These are phyloP conservation scores for Syzygium jambos DNA, from an alignment of 345 rosid species.

Conservation along the genomic window DNA sequence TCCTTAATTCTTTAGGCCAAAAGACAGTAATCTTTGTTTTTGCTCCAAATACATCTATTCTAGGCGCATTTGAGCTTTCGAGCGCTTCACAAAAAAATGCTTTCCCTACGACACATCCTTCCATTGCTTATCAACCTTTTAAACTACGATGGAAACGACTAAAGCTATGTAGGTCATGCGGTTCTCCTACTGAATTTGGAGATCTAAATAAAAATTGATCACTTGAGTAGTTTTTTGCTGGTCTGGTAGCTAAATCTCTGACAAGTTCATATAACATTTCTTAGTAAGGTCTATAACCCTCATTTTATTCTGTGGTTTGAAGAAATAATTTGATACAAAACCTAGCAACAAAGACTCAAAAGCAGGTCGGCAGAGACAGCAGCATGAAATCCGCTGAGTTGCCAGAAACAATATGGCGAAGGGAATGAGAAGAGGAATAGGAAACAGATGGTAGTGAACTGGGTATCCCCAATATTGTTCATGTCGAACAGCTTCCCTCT, in stretches of 20 bases:
- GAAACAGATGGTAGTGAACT: background rate
- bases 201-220: background rate
- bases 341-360: background rate
- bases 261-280: background rate
- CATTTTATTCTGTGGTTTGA: too few species aligned
- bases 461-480: background rate
- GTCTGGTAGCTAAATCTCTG: background rate
- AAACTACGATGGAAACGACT: background rate
- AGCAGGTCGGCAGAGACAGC: background rate
- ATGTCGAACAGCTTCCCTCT: background rate
- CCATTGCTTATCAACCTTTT: background rate
- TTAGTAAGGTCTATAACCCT: background rate
- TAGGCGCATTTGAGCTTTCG: too few species aligned
- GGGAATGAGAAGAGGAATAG: background rate
- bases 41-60: too few species aligned
- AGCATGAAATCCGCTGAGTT: background rate
- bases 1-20: too few species aligned
- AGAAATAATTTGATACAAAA: background rate
- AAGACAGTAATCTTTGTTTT: too few species aligned
- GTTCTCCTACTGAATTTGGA: background rate
- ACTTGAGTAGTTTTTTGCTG: too few species aligned
- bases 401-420: accelerated
- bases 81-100: background rate
- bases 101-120: background rate
- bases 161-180: background rate